Evolutionary conservation across 2,329 filamentous ascomycete species (phyloP).

Genomic region (Ceratocystis papillata): DNA sequence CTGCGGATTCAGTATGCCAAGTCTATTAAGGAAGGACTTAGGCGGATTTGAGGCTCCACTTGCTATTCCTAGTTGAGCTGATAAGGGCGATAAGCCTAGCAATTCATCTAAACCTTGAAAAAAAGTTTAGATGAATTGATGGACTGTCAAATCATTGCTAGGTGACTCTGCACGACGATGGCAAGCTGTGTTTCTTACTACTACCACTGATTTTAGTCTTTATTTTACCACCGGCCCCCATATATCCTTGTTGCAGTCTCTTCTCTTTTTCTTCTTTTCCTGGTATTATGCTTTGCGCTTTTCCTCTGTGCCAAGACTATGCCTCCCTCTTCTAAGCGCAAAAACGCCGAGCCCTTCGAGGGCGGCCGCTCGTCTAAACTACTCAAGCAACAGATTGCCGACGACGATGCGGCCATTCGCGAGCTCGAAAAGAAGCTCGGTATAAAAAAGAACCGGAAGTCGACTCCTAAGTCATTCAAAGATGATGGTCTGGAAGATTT

Average conservation of each 20-base stretch:
- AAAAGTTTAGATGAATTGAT: slow-evolving; percentile 16
- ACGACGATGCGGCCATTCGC: slow-evolving; percentile 83
- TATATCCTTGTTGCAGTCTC: not conserved
- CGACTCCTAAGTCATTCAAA: slow-evolving; percentile 58
- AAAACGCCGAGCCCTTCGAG: slow-evolving; percentile 9
- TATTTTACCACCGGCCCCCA: no score
- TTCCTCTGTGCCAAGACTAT: not conserved
- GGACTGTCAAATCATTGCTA: not conserved
- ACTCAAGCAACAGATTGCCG: slow-evolving; percentile 53
- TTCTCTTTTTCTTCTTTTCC: not conserved
- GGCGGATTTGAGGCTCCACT: slow-evolving; percentile 6
- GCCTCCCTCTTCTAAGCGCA: slow-evolving; percentile 16
- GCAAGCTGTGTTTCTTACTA: no score
- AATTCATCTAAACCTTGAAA: slow-evolving; percentile 13
- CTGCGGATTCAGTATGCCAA: not conserved
- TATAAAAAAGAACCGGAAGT: slow-evolving; percentile 64
- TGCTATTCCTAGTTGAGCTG: slow-evolving; percentile 14
- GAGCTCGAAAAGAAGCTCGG: slow-evolving; percentile 80
- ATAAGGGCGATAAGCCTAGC: slow-evolving; percentile 20
- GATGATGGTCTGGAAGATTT: slow-evolving; percentile 78
- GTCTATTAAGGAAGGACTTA: not conserved
- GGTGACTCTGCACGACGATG: no score
- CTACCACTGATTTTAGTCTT: no score
- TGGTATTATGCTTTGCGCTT: not conserved
- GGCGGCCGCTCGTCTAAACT: slow-evolving; percentile 21